A percentile compares a stretch with the other conserved stretches of the same genome.
These are phyloP conservation scores for Mortierella claussenii DNA, from an alignment of 192 early-diverging fungal species.

Conservation along the genomic window DNA sequence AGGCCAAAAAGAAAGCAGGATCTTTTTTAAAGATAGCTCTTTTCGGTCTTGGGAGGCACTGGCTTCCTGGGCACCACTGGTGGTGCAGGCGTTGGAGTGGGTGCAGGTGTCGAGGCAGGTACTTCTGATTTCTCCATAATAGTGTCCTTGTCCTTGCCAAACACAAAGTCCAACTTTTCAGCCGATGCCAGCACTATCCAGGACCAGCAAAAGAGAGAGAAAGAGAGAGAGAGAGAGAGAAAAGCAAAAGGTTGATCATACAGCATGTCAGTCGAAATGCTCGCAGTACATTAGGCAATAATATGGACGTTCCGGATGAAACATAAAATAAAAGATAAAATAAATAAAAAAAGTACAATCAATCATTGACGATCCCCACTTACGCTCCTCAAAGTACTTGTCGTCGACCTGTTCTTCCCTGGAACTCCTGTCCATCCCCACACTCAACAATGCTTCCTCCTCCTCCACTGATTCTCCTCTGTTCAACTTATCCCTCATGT, in stretches of 20 bases:
- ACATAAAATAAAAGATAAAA: not conserved
- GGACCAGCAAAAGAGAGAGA: not conserved
- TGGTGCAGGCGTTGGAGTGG: not conserved
- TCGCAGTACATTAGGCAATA: too few relatives aligned
- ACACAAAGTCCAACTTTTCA: constrained; percentile 40
- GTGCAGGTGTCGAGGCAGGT: not conserved
- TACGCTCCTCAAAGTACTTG: constrained; percentile 51
- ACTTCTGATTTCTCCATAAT: not conserved
- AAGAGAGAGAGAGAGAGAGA: too few relatives aligned
- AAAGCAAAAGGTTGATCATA: too few relatives aligned
- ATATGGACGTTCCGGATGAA: too few relatives aligned
- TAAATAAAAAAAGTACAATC: not conserved
- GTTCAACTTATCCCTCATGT: constrained; percentile 46
- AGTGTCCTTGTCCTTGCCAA: constrained; percentile 31
- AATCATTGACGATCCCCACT: too few relatives aligned
- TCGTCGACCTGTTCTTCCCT: constrained; percentile 49
- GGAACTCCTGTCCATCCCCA: constrained; percentile 29
- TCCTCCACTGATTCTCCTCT: constrained; percentile 45
- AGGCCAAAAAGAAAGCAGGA: not conserved
- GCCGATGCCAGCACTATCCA: constrained; percentile 29
- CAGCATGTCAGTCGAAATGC: too few relatives aligned
- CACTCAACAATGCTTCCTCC: constrained; percentile 34
- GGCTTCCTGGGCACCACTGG: constrained; percentile 40
- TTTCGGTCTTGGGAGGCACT: constrained; percentile 42
- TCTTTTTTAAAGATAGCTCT: constrained; percentile 33